Percentiles rank a stretch among this genome's conserved stretches.
Evolutionary conservation across 768 basidiomycete species (phyloP).

Genomic region (Tricholoma furcatifolium): DNA sequence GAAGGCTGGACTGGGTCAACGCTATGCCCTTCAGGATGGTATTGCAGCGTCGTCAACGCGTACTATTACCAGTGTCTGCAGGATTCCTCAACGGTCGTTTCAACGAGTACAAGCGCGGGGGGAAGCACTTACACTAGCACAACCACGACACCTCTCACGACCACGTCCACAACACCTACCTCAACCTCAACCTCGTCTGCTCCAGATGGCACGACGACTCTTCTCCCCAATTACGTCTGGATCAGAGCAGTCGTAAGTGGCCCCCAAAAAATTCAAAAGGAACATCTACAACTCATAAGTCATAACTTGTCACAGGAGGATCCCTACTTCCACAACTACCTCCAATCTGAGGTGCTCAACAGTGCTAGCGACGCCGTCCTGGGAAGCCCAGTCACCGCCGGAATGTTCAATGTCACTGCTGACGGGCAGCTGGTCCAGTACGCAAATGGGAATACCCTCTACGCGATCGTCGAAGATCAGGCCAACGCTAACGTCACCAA

Average conservation of each 20-base stretch:
- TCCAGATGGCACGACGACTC: slow-evolving; percentile 39
- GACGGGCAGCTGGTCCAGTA: slow-evolving; percentile 56
- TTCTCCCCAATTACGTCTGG: slow-evolving; percentile 50
- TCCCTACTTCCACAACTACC: slow-evolving; percentile 63
- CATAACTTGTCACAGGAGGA: slow-evolving; percentile 34
- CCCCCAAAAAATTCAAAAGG: not conserved
- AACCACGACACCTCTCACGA: slow-evolving; percentile 17
- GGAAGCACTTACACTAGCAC: slow-evolving; percentile 4
- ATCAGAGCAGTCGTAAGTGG: slow-evolving; percentile 53
- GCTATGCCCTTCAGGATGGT: slow-evolving; percentile 44
- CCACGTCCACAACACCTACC: slow-evolving; percentile 31
- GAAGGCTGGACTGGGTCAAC: slow-evolving; percentile 52
- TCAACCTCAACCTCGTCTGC: slow-evolving; percentile 26
- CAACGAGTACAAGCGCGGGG: slow-evolving; percentile 12
- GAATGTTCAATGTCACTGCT: slow-evolving; percentile 52
- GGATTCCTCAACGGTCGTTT: slow-evolving; percentile 29
- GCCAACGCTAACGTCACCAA: slow-evolving; percentile 46
- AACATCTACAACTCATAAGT: not conserved
- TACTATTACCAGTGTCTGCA: slow-evolving; percentile 58
- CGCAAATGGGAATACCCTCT: slow-evolving; percentile 40
- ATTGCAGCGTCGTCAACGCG: slow-evolving; percentile 41
- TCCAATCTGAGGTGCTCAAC: slow-evolving; percentile 46
- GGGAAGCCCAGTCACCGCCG: slow-evolving; percentile 47
- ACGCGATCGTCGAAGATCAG: slow-evolving; percentile 47
- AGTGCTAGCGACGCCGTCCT: slow-evolving; percentile 49